phyloP scores from a whole-genome alignment of 169 alveolate species.

The Plasmodium relictum region DNA sequence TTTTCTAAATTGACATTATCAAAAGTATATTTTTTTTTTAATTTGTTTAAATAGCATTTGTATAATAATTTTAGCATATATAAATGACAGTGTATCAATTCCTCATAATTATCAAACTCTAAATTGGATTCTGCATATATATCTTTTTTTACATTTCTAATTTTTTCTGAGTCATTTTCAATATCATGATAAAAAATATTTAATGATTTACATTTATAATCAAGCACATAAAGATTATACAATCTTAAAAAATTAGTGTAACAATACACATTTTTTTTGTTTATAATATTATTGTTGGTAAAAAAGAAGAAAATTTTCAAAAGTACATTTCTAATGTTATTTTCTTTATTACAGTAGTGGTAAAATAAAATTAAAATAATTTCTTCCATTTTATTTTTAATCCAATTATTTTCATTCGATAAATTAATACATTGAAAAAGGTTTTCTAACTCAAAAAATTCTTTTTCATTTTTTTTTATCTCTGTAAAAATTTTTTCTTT shows the following conservation, averaged over 20 bases:
- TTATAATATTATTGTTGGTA: constrained; percentile 47
- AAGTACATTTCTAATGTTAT: constrained; percentile 13
- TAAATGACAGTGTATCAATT: constrained; percentile 53
- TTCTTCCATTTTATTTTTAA: constrained; percentile 19
- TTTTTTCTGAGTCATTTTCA: constrained; percentile 14
- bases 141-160: background rate
- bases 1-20: constrained; percentile 39
- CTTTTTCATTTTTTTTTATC: constrained; percentile 12
- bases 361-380: constrained; percentile 52
- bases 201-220: constrained; percentile 3
- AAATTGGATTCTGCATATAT: background rate
- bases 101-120: constrained; percentile 11
- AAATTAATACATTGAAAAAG: constrained; percentile 35
- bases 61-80: constrained; percentile 50
- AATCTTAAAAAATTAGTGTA: constrained; percentile 24
- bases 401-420: background rate
- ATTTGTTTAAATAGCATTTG: constrained; percentile 30
- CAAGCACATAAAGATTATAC: constrained; percentile 14
- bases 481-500: constrained; percentile 30
- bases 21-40: constrained; percentile 18
- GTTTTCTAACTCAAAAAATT: constrained; percentile 14
- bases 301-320: constrained; percentile 39
- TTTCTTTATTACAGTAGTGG: constrained; percentile 19
- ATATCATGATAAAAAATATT: constrained; percentile 39
- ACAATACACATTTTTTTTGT: constrained; percentile 21